phyloP scores from a whole-genome alignment of 441 rosid genomes.

The Pelargonium fulgidum region DNA sequence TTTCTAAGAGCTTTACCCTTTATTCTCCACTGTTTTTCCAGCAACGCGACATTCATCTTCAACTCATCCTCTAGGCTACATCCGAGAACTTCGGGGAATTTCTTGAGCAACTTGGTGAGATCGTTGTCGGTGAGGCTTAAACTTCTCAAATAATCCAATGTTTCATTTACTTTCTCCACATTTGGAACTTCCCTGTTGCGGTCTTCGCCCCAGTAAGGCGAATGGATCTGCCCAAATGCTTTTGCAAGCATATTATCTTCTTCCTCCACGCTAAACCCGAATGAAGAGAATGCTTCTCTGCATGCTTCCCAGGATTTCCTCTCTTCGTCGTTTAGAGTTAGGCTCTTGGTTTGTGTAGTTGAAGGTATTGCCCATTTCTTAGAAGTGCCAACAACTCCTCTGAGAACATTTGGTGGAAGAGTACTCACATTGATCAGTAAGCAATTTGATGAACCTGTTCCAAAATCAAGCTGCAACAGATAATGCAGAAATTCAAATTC shows the following conservation, averaged over 20 bases:
- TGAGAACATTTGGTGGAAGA: conserved; percentile 15
- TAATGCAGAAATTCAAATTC: conserved; percentile 8
- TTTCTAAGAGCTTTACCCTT: conserved; percentile 54
- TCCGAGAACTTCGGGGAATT: conserved; percentile 83
- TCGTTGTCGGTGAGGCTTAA: conserved; percentile 60
- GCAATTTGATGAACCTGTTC: conserved; percentile 22
- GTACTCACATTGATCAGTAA: conserved; percentile 19
- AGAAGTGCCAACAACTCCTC: conserved; percentile 21
- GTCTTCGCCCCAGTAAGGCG: conserved; percentile 88
- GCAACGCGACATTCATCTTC: conserved; percentile 54
- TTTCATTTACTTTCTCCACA: conserved; percentile 35
- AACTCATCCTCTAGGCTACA: conserved; percentile 62
- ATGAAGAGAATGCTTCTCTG: conserved; percentile 50
- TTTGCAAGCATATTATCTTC: conserved; percentile 78
- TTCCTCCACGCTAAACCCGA: conserved; percentile 51
- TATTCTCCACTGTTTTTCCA: conserved; percentile 72
- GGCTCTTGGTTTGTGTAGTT: conserved; percentile 28
- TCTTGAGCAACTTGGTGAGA: conserved; percentile 59
- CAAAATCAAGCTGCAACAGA: conserved; percentile 40
- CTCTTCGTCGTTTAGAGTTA: conserved; percentile 37
- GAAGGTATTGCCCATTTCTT: conserved; percentile 45
- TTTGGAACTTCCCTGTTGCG: conserved; percentile 57
- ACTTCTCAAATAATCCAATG: conserved; percentile 50
- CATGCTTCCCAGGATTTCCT: conserved; percentile 68
- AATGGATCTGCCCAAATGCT: conserved; percentile 67